Evolutionary conservation across 345 rosid species (phyloP), one percentile per base, ranked within the genome.

Genomic region (Ricinus communis): DNA sequence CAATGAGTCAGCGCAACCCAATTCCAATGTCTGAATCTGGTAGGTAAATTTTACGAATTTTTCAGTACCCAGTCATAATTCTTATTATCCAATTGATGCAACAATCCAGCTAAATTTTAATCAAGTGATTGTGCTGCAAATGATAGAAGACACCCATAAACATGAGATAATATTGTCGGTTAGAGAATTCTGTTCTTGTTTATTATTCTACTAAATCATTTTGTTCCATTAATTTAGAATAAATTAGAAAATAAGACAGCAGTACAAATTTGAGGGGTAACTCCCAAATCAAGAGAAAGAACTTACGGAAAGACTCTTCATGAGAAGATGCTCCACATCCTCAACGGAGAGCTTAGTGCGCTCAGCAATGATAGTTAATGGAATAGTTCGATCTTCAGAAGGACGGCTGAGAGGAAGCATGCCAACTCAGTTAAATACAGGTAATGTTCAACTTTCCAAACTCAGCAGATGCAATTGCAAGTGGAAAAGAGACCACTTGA

Each of bases 301-400:
- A 85, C 99, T 87, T 84, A 96, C 99, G 61, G 99, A 96, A 47
- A 96, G 87, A 69, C 95, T 86, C 88, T 96, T 96, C 93, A 96
- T 91, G 73, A 96, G 91, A 78, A 96, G 99, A 83, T 90, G 93
- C 76, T 96, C 98, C 67, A 96, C 98, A 73, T 91, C 91, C 82
- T 93, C 93, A 60, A 85, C 75, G 13, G 96, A 84, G 63, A 96
- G 97, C 75, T 83, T 90, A 60, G 99, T 96, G 62, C 96, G 92
- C 77, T 87, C 93, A 45, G 98, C 97, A 76, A 96, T 96, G 72
- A 88, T 77, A 70, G 67, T 82, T 76, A 96, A 73, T 8, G 98
- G 97, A 81, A 96, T 93, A 62, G 93, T 96, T 54, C 98, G 88
- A 80, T 93, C 98, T 86, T 96, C 99, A 9, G 99, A 85, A 22